Conservation (phyloP, 2,329 filamentous ascomycete genomes). For the Huntiella moniliformis region DNA sequence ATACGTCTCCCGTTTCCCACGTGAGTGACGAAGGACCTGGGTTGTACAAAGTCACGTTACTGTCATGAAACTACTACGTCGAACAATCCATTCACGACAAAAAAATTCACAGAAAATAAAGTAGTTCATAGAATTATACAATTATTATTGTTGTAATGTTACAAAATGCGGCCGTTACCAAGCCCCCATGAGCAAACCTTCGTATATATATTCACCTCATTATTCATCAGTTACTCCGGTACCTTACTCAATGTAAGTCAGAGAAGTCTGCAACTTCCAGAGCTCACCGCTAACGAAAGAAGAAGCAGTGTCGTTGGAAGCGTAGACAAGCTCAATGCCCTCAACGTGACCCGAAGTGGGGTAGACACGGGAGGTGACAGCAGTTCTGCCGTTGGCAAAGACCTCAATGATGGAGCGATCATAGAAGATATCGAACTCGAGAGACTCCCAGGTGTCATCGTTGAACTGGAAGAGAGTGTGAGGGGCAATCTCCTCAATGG, state of each 20-base stretch:
- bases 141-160: slow-evolving; percentile 1
- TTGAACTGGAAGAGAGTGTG: slow-evolving; percentile 10
- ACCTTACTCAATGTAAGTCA: slow-evolving; percentile 4
- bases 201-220: not conserved
- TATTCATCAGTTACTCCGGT: not conserved
- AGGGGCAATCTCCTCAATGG: slow-evolving; percentile 8
- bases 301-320: not conserved
- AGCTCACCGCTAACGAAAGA: slow-evolving; percentile 8
- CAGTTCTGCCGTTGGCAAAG: slow-evolving; percentile 14
- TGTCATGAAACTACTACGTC: no score
- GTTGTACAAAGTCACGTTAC: no score
- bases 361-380: slow-evolving; percentile 14
- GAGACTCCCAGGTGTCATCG: slow-evolving; percentile 12
- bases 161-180: not conserved
- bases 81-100: no score
- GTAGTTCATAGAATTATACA: not conserved
- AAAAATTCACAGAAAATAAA: no score
- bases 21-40: no score
- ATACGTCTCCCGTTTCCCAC: no score
- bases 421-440: slow-evolving; percentile 13
- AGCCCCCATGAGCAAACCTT: not conserved
- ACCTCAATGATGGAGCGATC: slow-evolving; percentile 14
- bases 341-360: slow-evolving; percentile 11
- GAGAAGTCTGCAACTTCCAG: slow-evolving; percentile 5
- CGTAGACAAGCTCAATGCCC: slow-evolving; percentile 13